These are phyloP conservation scores for Hypoxylon rickii DNA, from an alignment of 495 filamentous ascomycete genomes.

Conservation along the genomic window DNA sequence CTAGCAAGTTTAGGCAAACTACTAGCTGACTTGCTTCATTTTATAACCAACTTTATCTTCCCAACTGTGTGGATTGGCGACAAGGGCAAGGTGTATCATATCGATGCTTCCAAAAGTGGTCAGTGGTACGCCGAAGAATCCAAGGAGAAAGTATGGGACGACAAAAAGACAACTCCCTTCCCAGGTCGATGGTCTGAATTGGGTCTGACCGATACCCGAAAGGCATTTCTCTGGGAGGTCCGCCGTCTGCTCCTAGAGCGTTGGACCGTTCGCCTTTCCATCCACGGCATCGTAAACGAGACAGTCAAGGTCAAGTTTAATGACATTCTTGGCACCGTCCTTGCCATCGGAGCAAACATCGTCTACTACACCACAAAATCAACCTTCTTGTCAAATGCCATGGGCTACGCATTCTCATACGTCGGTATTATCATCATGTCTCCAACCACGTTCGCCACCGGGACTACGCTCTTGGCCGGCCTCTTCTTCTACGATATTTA, in stretches of 20 bases:
- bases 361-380: slow-evolving; percentile 75
- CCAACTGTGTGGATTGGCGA: slow-evolving; percentile 62
- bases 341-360: slow-evolving; percentile 61
- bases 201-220: slow-evolving; percentile 28
- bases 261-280: slow-evolving; percentile 51
- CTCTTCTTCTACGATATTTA: slow-evolving; percentile 96
- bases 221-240: slow-evolving; percentile 46
- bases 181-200: slow-evolving; percentile 47
- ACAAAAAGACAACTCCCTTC: slow-evolving; percentile 49
- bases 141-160: slow-evolving; percentile 28
- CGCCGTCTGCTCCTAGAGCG: slow-evolving; percentile 50
- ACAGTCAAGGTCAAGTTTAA: slow-evolving; percentile 44
- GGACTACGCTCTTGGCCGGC: slow-evolving; percentile 72
- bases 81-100: slow-evolving; percentile 49
- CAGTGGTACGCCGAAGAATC: slow-evolving; percentile 28
- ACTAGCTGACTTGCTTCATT: slow-evolving; percentile 66
- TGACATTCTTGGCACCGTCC: slow-evolving; percentile 59
- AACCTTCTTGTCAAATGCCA: slow-evolving; percentile 79
- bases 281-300: slow-evolving; percentile 44
- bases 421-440: slow-evolving; percentile 80
- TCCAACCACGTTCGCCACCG: slow-evolving; percentile 85
- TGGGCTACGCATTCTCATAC: slow-evolving; percentile 88
- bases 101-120: slow-evolving; percentile 43
- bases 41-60: slow-evolving; percentile 72
- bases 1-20: slow-evolving; percentile 73